Evolutionary conservation across 352 stramenopile species (phyloP), one percentile per base, ranked within the genome.

Genomic region (Globisporangium nagaii): DNA sequence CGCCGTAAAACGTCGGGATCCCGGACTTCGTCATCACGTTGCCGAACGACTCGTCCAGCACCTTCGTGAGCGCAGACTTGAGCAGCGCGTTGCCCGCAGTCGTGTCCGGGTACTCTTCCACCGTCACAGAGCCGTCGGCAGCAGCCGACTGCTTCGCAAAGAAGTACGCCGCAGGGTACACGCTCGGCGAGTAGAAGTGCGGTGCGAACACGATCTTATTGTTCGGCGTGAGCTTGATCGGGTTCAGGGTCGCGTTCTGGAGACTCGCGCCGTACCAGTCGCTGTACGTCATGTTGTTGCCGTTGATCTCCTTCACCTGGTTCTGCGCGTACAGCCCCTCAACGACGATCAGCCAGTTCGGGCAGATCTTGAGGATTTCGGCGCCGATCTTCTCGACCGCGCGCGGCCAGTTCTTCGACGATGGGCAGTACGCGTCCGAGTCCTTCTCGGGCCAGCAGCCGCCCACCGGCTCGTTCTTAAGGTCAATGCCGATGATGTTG

Each of bases 181-280:
- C 79, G 39, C 74, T 88, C 0, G 79, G 79, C 31, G 83, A 89
- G 65, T 93, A 93, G 55, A 87, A 93, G 62, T 93, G 83, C 47
- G 83, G 83, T 9, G 79, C 83, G 34, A 76, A 93, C 49, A 90
- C 83, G 43, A 93, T 45, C 56, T 93, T 93, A 63, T 86, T 85
- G 24, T 63, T 40, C 35, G 63, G 72, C 6, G 65, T 49, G 19
- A 93, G 69, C 22, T 58, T 36, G 58, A 91, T 83, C 19, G 80
- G 80, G 60, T 90, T 88, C 50, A 71, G 44, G n/a, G 70, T 80
- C 32, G 73, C 76, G 52, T 90, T 88, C 58, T 88, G 75, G 45
- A 93, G 72, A 76, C 73, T 84, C n/a, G 77, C 79, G n/a, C 83
- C 80, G 48, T 80, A 90, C 80, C 79, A 91, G 54, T 90, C 80